Evolutionary conservation across 2,329 filamentous ascomycete genomes (phyloP), one percentile per base, ranked within the genome.

Genomic region (Hypoxylon sp.): DNA sequence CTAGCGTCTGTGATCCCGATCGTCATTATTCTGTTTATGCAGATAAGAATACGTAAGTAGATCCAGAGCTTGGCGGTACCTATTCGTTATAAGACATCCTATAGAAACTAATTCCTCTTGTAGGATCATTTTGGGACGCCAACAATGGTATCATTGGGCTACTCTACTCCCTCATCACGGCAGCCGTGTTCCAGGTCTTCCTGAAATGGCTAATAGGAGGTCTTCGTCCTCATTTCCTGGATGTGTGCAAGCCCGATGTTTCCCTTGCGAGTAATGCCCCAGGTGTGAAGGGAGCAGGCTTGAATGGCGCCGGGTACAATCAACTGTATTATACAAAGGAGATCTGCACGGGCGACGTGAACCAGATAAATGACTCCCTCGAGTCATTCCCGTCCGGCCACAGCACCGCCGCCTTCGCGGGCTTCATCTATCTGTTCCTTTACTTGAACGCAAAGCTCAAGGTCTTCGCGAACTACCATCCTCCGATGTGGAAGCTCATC

Each of bases 381-480:
- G 89, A 92, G 75, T 90, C 88, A 0, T 90, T 94, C 79, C 92
- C 92, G 0, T 91, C 88, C 1, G 92, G 92, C 0, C 92, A 94
- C 78, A 89, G 89, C 4, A 92, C 91, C 0, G 91, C 91, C 0
- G 91, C 90, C 0, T 93, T 93, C 65, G 90, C 89, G 0, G 91
- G 90, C 4, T 91, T 92, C 72, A 84, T 92, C 21, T 93, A 87
- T 75, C 80, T 93, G 2, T 91, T 86, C 72, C 82, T 93, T 1
- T 94, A 93, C 80, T 86, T 94, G 48, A 93, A 93, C 78, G 91
- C 90, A 52, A 93, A 93, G 82, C 84, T 94, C 71, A 93, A 93
- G 83, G 86, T 93, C 62, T 93, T 89, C 73, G 82, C 87, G 69
- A 91, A 92, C 82, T 91, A 91, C 76, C 91, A 93, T 75, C 88